Conservation (phyloP, 805 yeast species). For the Komagataella populi region DNA sequence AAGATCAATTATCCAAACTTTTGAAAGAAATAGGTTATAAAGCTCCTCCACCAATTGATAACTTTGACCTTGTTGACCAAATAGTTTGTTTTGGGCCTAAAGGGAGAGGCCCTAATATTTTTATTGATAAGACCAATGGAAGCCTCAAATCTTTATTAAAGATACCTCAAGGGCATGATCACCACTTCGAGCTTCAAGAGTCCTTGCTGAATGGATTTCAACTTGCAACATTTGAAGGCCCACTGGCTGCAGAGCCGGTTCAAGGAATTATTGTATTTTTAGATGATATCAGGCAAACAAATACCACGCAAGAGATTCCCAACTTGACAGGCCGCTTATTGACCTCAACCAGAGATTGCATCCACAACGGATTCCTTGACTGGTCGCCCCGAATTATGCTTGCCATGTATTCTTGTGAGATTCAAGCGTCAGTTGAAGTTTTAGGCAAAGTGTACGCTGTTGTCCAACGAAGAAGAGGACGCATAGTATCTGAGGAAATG, state of each 20-base stretch:
- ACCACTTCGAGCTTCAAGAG: conserved; percentile 33
- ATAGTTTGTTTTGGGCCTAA: conserved; percentile 69
- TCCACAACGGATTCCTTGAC: conserved; percentile 55
- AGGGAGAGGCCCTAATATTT: conserved; percentile 59
- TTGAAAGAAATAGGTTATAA: conserved; percentile 11
- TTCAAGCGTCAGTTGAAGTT: conserved; percentile 90
- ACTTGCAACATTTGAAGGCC: conserved; percentile 73
- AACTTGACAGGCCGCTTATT: conserved; percentile 62
- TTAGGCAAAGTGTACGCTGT: conserved; percentile 93
- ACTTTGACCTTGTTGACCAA: conserved; percentile 19
- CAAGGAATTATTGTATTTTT: conserved; percentile 62
- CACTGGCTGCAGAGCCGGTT: conserved; percentile 75
- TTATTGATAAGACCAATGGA: conserved; percentile 37
- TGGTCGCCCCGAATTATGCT: conserved; percentile 86
- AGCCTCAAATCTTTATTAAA: conserved; percentile 20
- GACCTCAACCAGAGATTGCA: conserved; percentile 56
- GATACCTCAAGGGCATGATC: background rate
- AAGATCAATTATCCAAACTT: conserved; percentile 16
- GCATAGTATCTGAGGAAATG: conserved; percentile 82
- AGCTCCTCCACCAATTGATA: conserved; percentile 4
- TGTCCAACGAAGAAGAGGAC: conserved; percentile 78
- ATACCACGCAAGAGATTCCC: conserved; percentile 15
- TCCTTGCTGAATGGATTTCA: conserved; percentile 76
- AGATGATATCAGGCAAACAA: conserved; percentile 20
- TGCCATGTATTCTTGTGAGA: conserved; percentile 89